Conservation (phyloP, 2,329 filamentous ascomycete genomes). For the Colletotrichum endophyticum region DNA sequence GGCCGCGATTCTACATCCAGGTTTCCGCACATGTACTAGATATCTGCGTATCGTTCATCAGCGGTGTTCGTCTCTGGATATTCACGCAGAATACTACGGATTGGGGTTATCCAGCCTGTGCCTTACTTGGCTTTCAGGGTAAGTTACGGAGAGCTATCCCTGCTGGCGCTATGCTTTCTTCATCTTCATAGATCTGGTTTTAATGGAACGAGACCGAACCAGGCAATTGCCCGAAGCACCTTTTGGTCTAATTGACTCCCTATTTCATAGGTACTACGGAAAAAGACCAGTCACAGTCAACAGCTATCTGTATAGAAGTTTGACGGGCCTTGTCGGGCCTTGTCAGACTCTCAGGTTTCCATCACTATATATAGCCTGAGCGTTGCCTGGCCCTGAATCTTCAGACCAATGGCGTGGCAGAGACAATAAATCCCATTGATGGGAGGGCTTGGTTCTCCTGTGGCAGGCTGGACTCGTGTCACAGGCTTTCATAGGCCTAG, state of each 20-base stretch:
- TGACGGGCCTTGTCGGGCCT: fast-evolving
- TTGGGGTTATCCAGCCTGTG: fast-evolving
- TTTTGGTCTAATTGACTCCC: not conserved
- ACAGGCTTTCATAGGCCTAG: not conserved
- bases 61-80: fast-evolving
- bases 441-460: fast-evolving
- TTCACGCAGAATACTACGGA: not conserved
- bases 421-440: not conserved
- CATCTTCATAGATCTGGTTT: not conserved
- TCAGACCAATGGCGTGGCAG: fast-evolving
- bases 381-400: fast-evolving
- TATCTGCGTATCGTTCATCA: fast-evolving
- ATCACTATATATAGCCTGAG: not conserved
- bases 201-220: too few species aligned
- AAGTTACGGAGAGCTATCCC: not conserved
- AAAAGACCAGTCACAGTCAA: not conserved
- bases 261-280: fast-evolving
- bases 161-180: not conserved
- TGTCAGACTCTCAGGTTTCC: not conserved
- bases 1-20: fast-evolving
- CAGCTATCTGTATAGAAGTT: fast-evolving
- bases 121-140: too few species aligned
- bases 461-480: not conserved
- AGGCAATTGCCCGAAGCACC: too few species aligned
- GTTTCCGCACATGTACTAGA: fast-evolving